Base-by-base conservation (phyloP, 169 alveolate genomes). In the Cryptosporidium muris region DNA sequence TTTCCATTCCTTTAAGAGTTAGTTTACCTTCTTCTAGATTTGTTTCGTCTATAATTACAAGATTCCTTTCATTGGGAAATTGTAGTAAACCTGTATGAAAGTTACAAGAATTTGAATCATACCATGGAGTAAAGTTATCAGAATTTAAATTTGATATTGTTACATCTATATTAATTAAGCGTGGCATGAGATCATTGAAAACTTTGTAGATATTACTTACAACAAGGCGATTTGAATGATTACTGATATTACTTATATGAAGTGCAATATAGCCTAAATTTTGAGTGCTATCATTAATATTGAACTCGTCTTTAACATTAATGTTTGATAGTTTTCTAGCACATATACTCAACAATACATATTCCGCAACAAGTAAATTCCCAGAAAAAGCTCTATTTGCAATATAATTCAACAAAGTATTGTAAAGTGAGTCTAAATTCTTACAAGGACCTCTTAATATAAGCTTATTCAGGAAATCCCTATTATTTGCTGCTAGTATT, bases 41-140 rank as follows among this genome's bases (percentile, higher is more conserved):
- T 36, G 85, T 74, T 48, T 74, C 85, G 37, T 74, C 74, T 6
- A 74, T 1, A 5, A 74, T 58, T 2, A 74, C 51, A 4, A 74
- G 8, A 11, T 74, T 74, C 11, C 85, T 74, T 6, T 45, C 43
- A 12, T 58, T 45, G 3, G 85, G 85, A 42, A 74, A 34, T 58
- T 74, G 85, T 36, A 74, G 85, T 14, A 45, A 37, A 11, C 85
- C 85, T 3, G 85, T 74, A 7, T 58, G 25, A 74, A 74, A 74
- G 4, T 43, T n/a, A 36, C 60, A 54, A 11, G 7, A 36, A 14
- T 54, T 68, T 9, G 7, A 11, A 58, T 74, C 85, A 43, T 58
- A 74, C 42, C 45, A 54, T 16, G 85, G 85, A n/a, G 85, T 56
- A 7, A 74, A 11, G 3, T 5, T 12, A 1, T 38, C 14, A 48